Evolutionary conservation across 78 protist species (phyloP).

Genomic region (Chrysochromulina parva): DNA sequence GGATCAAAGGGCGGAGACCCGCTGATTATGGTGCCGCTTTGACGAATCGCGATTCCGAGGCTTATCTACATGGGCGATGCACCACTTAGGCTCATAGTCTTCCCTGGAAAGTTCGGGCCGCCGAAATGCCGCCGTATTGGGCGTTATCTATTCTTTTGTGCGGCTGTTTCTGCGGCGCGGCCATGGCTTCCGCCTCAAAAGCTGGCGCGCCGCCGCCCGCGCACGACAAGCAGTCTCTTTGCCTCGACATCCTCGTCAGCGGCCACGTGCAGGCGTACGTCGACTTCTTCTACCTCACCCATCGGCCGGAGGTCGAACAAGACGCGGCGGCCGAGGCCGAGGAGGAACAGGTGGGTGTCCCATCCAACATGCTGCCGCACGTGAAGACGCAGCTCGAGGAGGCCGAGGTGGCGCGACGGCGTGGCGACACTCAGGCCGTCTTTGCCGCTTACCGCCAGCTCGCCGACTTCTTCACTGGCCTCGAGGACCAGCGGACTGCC

Average conservation of each 20-base stretch:
- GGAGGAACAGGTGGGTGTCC: neutral
- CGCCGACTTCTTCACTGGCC: neutral
- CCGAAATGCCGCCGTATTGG: too few species aligned
- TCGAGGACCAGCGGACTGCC: neutral
- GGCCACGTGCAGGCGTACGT: constrained; percentile 21
- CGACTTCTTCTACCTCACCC: constrained; percentile 24
- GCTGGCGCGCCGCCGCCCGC: too few species aligned
- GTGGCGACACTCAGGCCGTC: neutral
- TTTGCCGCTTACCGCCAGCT: neutral
- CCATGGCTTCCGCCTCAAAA: too few species aligned
- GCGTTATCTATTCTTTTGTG: too few species aligned
- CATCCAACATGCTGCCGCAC: neutral
- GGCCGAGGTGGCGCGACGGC: constrained; percentile 12
- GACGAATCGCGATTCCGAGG: too few species aligned
- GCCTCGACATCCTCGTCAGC: neutral
- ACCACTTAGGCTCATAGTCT: too few species aligned
- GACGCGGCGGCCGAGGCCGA: neutral
- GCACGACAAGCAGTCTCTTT: neutral
- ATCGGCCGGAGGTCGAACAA: neutral
- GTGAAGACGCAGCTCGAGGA: neutral
- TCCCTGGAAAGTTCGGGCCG: too few species aligned
- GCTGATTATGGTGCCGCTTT: too few species aligned
- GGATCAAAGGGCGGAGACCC: too few species aligned
- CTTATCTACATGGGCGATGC: too few species aligned
- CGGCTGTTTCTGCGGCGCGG: too few species aligned